These are phyloP conservation scores for Blastomyces silverae DNA, from an alignment of 2,329 filamentous ascomycete genomes.

Conservation along the genomic window DNA sequence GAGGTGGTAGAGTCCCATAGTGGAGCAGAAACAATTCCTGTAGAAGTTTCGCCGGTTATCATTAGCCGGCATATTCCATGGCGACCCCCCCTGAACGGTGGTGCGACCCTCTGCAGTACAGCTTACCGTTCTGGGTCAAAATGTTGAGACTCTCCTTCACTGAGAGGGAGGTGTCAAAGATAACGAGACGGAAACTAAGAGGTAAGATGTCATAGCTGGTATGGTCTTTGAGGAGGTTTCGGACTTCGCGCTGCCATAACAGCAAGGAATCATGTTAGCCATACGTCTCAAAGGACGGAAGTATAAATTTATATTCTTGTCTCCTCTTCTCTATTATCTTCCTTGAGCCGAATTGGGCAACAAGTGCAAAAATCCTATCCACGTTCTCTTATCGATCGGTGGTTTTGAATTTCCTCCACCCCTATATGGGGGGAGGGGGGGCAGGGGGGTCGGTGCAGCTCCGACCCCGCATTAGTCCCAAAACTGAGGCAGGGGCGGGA, in stretches of 20 bases:
- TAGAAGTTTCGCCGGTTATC: slow-evolving; percentile 20
- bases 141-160: slow-evolving; percentile 98
- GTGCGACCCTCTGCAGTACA: slow-evolving; percentile 1
- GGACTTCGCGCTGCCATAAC: slow-evolving; percentile 65
- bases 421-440: too few relatives aligned
- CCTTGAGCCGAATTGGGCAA: not conserved
- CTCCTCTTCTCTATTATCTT: not conserved
- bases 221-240: slow-evolving; percentile 91
- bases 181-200: slow-evolving; percentile 88
- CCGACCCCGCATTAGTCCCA: not conserved
- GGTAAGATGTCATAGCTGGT: slow-evolving; percentile 98
- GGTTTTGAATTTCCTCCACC: not conserved
- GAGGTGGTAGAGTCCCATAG: slow-evolving; percentile 93
- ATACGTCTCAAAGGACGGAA: slow-evolving; percentile 14
- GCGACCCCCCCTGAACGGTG: not conserved
- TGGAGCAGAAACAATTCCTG: slow-evolving; percentile 94
- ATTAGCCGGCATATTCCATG: not conserved
- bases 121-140: slow-evolving; percentile 81
- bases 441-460: too few relatives aligned
- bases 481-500: not conserved
- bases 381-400: not conserved
- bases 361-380: not conserved
- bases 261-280: slow-evolving; percentile 26
- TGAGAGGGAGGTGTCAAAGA: slow-evolving; percentile 88
- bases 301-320: slow-evolving; percentile 11